Conservation (phyloP, 169 alveolate species). For the Babesia gibsoni region DNA sequence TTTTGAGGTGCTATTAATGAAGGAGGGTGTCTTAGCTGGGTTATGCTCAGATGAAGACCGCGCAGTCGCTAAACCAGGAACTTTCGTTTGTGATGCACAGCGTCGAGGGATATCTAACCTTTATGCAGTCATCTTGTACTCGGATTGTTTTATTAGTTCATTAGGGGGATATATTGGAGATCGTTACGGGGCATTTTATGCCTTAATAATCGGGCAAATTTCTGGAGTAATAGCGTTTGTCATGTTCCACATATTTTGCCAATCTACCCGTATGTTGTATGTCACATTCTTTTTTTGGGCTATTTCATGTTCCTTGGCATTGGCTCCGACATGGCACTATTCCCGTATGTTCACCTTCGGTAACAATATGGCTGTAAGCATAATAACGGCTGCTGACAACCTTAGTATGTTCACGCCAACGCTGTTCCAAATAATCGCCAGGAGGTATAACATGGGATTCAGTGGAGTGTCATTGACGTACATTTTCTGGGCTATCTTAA, state of each 20-base stretch:
- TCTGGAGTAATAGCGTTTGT: constrained; percentile 38
- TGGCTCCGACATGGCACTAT: constrained; percentile 46
- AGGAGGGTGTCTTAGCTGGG: constrained; percentile 3
- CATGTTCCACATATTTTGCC: constrained; percentile 11
- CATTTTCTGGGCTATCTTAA: constrained; percentile 41
- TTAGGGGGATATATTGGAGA: constrained; percentile 50
- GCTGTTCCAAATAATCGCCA: neutral
- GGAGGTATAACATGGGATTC: constrained; percentile 14
- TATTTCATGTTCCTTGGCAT: constrained; percentile 35
- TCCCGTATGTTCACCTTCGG: constrained; percentile 52
- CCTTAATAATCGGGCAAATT: constrained; percentile 13
- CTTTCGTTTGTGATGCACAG: constrained; percentile 49
- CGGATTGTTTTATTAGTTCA: constrained; percentile 27
- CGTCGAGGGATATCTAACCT: constrained; percentile 42
- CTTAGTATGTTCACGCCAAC: constrained; percentile 43
- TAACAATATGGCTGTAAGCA: constrained; percentile 39
- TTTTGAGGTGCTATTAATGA: constrained; percentile 42
- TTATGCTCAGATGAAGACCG: constrained; percentile 49
- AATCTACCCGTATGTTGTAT: neutral
- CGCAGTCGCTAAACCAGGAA: constrained; percentile 3
- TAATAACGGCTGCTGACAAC: constrained; percentile 53
- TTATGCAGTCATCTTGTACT: constrained; percentile 16
- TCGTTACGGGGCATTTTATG: constrained; percentile 21
- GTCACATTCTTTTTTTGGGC: constrained; percentile 46
- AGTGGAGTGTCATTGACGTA: constrained; percentile 17